Evolutionary conservation across 495 filamentous ascomycete genomes (phyloP), one percentile per base, ranked within the genome.

Genomic region (Penicillium fimorum): DNA sequence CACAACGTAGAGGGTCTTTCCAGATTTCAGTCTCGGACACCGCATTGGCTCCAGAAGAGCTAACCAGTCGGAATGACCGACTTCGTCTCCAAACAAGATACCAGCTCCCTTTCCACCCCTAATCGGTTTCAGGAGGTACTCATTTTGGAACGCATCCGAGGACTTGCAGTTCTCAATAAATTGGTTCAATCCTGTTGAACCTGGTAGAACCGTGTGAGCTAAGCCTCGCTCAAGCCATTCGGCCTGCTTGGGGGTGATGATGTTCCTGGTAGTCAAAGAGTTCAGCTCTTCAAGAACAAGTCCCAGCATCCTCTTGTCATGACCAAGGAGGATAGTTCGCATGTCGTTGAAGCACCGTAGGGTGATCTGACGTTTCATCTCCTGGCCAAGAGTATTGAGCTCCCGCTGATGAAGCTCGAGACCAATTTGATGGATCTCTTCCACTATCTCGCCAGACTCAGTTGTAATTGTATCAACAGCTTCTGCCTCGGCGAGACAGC

Each of bases 1-100:
- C 1, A 46, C 13, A 25, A 46, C 43, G 24, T 46, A 46, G 22
- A 25, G 22, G 13, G 43, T 46, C 15, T 37, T 37, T n/a, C 35
- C 35, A 3, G 13, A 13, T 37, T 13, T 8, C 15, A n/a, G 35
- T 37, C 15, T 37, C 6, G 35, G 35, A 3, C 35, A 37, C 6
- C 15, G 35, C 13, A 37, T n/a, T 15, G 35, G 35, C 5, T 37
- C 35, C 35, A 37, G 35, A 15, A 37, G 35, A 6, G 35, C 35
- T 37, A 61, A 13, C 75, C 75, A 78, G 49, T 56, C 89, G 40
- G 8, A 89, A 88, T 4, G 84, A 92, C 13, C 91, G 93, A 63
- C 89, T 90, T 1, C 93, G 93, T 65, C 59, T 2, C 74, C 74
- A 50, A 75, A 69, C 1, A 69, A 15, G 20, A 77, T 77, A 2